Base-by-base conservation (phyloP, 139 green algal species). In the Chlorella sp. region DNA sequence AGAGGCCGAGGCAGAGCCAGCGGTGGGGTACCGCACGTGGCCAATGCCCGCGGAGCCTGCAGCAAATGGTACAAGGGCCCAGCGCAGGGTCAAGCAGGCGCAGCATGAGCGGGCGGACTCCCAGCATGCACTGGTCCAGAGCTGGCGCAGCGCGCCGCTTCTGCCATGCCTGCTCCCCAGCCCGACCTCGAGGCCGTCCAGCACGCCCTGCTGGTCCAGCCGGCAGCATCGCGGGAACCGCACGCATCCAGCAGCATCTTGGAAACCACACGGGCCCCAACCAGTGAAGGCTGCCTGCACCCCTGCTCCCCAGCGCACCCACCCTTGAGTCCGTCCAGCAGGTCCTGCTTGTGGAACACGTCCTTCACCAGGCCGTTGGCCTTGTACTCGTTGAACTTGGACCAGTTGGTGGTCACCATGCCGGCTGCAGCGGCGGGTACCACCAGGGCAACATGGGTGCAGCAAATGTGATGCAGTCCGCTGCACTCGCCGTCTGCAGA, bases 291-390 rank as follows among this genome's bases (percentile, higher is more conserved):
- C 56, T 30, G 26, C 73, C 44, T 41, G 26, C 20, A 6, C 51
- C 75, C 75, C 69, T 2, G 22, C 20, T 8, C 44, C 24, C 22
- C n/a, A 70, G 51, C 34, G 51, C 75, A n/a, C 84, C 51, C 86
- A 94, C 96, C 96, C 67, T 86, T 82, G 77, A 99, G 92, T 32
- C 94, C 91, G 65, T 95, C 89, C 87, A 99, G 94, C 30, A 94
- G 85, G 17, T 67, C 68, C 76, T 96, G 83, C 30, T 92, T 86
- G 72, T 89, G 85, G 86, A 99, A 99, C 34, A 99, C 97, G 77
- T 99, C 97, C 85, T 96, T 97, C 28, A 99, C 97, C 34, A 99
- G 93, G 16, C 97, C 97, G 76, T 99, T 99, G 76, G 93, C 96
- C 89, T 98, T 99, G 88, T 95, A 86, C 90, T 99, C 95, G 64